Percentiles rank a stretch among this genome's conserved stretches.
Evolutionary conservation across 352 stramenopile species (phyloP).

Genomic region (Pythium aquatile): DNA sequence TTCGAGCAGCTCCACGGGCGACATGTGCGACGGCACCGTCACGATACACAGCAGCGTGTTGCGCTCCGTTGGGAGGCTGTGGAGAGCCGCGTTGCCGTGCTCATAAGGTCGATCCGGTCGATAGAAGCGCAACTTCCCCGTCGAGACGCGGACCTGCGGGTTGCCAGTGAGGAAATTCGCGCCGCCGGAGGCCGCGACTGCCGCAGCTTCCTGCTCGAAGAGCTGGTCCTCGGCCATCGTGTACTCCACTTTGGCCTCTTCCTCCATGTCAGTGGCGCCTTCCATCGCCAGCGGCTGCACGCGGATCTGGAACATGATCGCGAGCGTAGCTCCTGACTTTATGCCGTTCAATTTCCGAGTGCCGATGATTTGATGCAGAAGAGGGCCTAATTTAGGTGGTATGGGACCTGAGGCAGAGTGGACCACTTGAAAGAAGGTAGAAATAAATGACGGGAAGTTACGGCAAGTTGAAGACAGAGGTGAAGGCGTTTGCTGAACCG

Average conservation of each 20-base stretch:
- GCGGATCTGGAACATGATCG: slow-evolving; percentile 82
- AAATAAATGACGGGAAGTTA: neutral
- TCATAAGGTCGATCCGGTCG: slow-evolving; percentile 62
- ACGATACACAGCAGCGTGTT: slow-evolving; percentile 82
- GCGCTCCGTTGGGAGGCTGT: slow-evolving; percentile 52
- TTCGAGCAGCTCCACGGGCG: slow-evolving; percentile 80
- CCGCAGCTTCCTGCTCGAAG: slow-evolving; percentile 28
- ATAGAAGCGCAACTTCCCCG: slow-evolving; percentile 82
- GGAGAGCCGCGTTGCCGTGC: slow-evolving; percentile 19
- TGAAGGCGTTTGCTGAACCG: too few relatives aligned
- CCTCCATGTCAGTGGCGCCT: slow-evolving; percentile 18
- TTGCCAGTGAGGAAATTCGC: slow-evolving; percentile 75
- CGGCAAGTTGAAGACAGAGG: neutral
- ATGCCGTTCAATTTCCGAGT: neutral
- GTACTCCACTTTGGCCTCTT: slow-evolving; percentile 40
- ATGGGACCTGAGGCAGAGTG: neutral
- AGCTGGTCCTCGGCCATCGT: slow-evolving; percentile 30
- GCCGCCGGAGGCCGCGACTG: slow-evolving; percentile 28
- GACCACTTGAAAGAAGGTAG: neutral
- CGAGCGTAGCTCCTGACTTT: neutral
- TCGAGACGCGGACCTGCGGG: slow-evolving; percentile 72
- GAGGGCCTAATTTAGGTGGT: neutral
- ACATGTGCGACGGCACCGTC: slow-evolving; percentile 83
- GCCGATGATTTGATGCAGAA: neutral
- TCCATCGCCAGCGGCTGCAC: slow-evolving; percentile 42